Evolutionary conservation across 2,329 filamentous ascomycete genomes (phyloP).

Genomic region (Venturia oleaginea): DNA sequence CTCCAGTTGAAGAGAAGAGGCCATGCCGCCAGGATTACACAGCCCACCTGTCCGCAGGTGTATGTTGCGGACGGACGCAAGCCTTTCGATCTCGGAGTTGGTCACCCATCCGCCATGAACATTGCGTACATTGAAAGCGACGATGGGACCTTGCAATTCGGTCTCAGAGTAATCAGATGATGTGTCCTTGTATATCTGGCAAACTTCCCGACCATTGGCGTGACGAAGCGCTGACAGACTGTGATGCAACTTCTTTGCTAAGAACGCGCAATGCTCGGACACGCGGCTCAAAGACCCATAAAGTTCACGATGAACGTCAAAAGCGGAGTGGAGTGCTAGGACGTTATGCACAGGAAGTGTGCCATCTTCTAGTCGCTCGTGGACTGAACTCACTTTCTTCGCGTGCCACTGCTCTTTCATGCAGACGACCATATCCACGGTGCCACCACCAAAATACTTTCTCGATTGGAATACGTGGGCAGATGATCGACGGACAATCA

Average conservation of each 20-base stretch:
- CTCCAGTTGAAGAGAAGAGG: constrained; percentile 60
- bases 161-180: constrained; percentile 34
- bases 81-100: constrained; percentile 77
- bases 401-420: constrained; percentile 76
- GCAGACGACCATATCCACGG: constrained; percentile 79
- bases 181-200: constrained; percentile 51
- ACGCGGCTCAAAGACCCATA: constrained; percentile 64
- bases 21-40: constrained; percentile 85
- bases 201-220: constrained; percentile 57
- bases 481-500: constrained; percentile 70
- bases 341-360: constrained; percentile 88
- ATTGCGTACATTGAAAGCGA: constrained; percentile 76
- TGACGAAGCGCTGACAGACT: constrained; percentile 56
- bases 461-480: constrained; percentile 55
- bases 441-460: constrained; percentile 87
- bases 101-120: constrained; percentile 65
- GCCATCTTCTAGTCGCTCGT: constrained; percentile 82
- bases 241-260: constrained; percentile 51
- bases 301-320: constrained; percentile 58
- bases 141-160: constrained; percentile 56
- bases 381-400: constrained; percentile 59
- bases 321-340: constrained; percentile 66
- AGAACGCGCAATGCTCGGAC: constrained; percentile 58
- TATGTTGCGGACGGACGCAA: constrained; percentile 68
- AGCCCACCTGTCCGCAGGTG: constrained; percentile 82